A percentile compares a stretch with the other conserved stretches of the same genome.
Evolutionary conservation across 176 grass and related monocot species (phyloP).

Genomic region (Oryza coarctata): DNA sequence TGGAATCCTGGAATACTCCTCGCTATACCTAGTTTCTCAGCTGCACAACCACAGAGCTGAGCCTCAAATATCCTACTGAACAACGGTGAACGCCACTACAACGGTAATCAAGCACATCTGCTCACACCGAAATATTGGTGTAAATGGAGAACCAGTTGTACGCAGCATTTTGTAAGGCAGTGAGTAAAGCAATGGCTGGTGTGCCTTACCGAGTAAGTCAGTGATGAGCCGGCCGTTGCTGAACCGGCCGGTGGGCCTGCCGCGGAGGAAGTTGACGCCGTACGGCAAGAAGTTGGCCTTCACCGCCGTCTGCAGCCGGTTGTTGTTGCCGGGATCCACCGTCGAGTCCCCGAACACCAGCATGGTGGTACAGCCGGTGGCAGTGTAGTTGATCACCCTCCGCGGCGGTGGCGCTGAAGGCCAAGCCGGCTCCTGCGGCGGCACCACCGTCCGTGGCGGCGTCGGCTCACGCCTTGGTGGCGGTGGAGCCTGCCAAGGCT

Average conservation of each 20-base stretch:
- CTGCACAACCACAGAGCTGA: slow-evolving; percentile 30
- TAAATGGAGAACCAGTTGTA: neutral
- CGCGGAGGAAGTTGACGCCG: slow-evolving; percentile 33
- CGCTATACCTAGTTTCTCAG: slow-evolving; percentile 53
- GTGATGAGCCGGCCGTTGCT: slow-evolving; percentile 55
- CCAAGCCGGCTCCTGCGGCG: slow-evolving; percentile 22
- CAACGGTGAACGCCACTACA: neutral
- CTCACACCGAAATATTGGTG: neutral
- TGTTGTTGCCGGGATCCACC: slow-evolving; percentile 67
- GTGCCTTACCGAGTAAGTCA: slow-evolving; percentile 49
- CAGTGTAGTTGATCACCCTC: neutral
- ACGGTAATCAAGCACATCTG: neutral
- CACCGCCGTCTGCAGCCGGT: slow-evolving; percentile 39
- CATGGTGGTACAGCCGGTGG: slow-evolving; percentile 37
- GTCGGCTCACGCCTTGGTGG: neutral
- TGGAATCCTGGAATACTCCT: slow-evolving; percentile 60
- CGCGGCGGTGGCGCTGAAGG: neutral
- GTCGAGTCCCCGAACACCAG: slow-evolving; percentile 65
- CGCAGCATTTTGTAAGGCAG: too few species aligned
- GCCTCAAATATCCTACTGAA: neutral
- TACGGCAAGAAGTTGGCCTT: slow-evolving; percentile 64
- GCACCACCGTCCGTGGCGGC: slow-evolving; percentile 25
- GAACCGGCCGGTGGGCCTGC: slow-evolving; percentile 56
- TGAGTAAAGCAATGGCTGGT: neutral
- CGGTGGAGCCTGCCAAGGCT: neutral